Conservation (phyloP, 495 filamentous ascomycete species). For the Trichoderma parareesei region DNA sequence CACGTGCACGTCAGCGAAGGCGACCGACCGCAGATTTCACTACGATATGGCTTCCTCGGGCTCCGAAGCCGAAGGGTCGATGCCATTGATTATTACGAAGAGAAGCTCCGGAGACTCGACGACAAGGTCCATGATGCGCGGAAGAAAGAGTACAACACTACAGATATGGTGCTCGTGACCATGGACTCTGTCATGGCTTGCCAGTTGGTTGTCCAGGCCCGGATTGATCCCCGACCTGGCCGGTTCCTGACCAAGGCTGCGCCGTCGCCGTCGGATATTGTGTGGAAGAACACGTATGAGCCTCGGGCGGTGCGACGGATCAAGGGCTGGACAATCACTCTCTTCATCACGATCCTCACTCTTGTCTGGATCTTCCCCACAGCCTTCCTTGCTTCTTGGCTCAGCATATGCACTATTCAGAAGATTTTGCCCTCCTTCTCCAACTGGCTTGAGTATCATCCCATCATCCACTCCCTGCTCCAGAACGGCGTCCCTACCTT, state of each 20-base stretch:
- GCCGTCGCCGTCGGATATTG: slow-evolving; percentile 78
- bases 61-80: slow-evolving; percentile 69
- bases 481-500: slow-evolving; percentile 82
- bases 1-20: slow-evolving; percentile 19
- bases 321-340: slow-evolving; percentile 72
- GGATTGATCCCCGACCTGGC: slow-evolving; percentile 80
- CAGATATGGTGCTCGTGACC: slow-evolving; percentile 85
- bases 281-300: slow-evolving; percentile 92
- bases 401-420: slow-evolving; percentile 70
- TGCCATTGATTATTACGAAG: slow-evolving; percentile 88
- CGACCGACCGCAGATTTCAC: slow-evolving; percentile 56
- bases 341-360: slow-evolving; percentile 70
- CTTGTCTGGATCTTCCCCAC: slow-evolving; percentile 87
- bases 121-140: slow-evolving; percentile 64
- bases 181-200: slow-evolving; percentile 89
- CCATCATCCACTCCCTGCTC: slow-evolving; percentile 64
- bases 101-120: slow-evolving; percentile 73
- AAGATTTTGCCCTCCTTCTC: slow-evolving; percentile 65
- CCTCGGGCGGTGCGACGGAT: slow-evolving; percentile 63
- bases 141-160: slow-evolving; percentile 68
- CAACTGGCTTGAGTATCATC: slow-evolving; percentile 55
- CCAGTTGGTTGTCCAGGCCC: slow-evolving; percentile 92
- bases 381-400: slow-evolving; percentile 64
- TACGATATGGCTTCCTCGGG: slow-evolving; percentile 75
- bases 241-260: slow-evolving; percentile 77